Percentiles rank a stretch among this genome's conserved stretches.
These are phyloP conservation scores for Rhododendron vialii DNA, from an alignment of 148 eudicot species.

Conservation along the genomic window DNA sequence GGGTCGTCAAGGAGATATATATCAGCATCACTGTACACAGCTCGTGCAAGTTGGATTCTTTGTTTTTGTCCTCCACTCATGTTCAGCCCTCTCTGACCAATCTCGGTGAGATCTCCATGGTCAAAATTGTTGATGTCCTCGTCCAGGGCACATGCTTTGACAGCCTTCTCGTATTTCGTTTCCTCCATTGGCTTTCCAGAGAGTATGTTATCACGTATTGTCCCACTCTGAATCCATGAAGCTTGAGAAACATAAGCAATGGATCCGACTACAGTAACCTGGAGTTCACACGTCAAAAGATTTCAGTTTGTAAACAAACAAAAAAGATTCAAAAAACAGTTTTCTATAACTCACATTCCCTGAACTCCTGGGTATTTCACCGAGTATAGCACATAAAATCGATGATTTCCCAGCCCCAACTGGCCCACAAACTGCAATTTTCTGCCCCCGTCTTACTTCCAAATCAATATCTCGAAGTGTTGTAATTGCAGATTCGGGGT, in stretches of 20 bases:
- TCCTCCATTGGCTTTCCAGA: constrained; percentile 46
- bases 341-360: constrained; percentile 39
- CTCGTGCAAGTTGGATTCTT: constrained; percentile 59
- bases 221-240: constrained; percentile 60
- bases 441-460: constrained; percentile 29
- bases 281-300: constrained; percentile 4
- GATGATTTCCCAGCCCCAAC: constrained; percentile 77
- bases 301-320: neutral
- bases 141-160: constrained; percentile 48
- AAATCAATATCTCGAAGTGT: constrained; percentile 34
- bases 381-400: constrained; percentile 47
- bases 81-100: constrained; percentile 59
- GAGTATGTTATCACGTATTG: constrained; percentile 54
- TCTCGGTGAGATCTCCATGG: constrained; percentile 59
- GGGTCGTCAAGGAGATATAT: constrained; percentile 70
- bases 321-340: neutral
- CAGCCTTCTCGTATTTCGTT: constrained; percentile 34
- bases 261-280: constrained; percentile 50
- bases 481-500: constrained; percentile 21
- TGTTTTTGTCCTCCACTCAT: constrained; percentile 67
- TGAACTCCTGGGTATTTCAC: constrained; percentile 49
- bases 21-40: constrained; percentile 59
- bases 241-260: constrained; percentile 57
- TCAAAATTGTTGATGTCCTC: constrained; percentile 39
- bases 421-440: constrained; percentile 59